These are phyloP conservation scores for Parietaria judaica DNA, from an alignment of 306 rosid species.

Conservation along the genomic window DNA sequence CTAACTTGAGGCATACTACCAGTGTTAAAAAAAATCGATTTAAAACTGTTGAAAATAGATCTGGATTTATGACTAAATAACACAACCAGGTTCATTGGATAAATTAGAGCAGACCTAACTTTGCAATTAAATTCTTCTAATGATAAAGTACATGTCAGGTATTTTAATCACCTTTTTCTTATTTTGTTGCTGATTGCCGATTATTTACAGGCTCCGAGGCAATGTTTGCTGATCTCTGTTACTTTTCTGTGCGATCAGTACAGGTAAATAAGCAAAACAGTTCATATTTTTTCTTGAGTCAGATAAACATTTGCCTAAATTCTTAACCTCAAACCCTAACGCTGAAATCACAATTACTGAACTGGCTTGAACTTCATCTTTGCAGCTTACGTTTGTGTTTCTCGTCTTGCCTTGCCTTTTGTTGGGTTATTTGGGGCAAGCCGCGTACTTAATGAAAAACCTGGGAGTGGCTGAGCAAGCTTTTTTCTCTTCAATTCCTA, in stretches of 20 bases:
- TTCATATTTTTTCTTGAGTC: neutral
- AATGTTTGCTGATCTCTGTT: constrained; percentile 98
- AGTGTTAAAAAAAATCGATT: too few relatives aligned
- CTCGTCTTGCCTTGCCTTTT: constrained; percentile 91
- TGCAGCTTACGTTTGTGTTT: constrained; percentile 88
- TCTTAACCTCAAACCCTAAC: too few relatives aligned
- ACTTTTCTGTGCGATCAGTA: constrained; percentile 85
- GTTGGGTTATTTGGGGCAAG: constrained; percentile 99
- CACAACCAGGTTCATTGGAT: neutral
- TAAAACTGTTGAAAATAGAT: neutral
- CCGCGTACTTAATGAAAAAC: constrained; percentile 83
- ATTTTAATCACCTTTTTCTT: neutral
- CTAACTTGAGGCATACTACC: neutral
- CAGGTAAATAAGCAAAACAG: constrained; percentile 51
- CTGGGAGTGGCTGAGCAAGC: constrained; percentile 46
- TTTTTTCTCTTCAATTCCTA: constrained; percentile 78
- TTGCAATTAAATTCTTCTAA: neutral
- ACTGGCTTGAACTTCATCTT: constrained; percentile 16
- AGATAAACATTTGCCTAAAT: neutral
- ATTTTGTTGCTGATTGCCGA: constrained; percentile 9
- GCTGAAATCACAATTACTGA: neutral
- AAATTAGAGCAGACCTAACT: too few relatives aligned
- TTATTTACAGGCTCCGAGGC: constrained; percentile 89
- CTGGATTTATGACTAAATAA: neutral
- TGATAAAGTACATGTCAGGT: too few relatives aligned